Percentiles rank a stretch among this genome's conserved stretches.
Evolutionary conservation across 73 alveolate genomes (phyloP).

Genomic region (Paramecium sexaurelia): DNA sequence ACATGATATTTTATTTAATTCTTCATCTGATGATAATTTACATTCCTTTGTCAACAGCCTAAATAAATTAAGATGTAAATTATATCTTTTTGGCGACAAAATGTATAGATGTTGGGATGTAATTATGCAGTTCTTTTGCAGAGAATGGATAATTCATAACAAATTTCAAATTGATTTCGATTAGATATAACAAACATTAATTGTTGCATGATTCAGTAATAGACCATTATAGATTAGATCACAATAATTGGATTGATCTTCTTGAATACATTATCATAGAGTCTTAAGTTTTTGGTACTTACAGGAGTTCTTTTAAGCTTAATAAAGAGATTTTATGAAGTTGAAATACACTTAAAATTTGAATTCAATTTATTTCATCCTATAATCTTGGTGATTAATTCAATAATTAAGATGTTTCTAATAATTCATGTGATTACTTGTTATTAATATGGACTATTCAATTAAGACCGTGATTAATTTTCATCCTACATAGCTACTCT

Average conservation of each 20-base stretch:
- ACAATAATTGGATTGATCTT: background rate
- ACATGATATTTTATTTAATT: background rate
- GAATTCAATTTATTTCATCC: conserved; percentile 25
- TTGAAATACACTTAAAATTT: background rate
- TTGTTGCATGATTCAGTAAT: background rate
- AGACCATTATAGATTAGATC: background rate
- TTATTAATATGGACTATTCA: background rate
- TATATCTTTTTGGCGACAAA: background rate
- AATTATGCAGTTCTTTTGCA: background rate
- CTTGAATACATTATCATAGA: background rate
- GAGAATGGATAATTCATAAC: background rate
- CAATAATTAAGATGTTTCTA: background rate
- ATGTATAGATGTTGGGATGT: background rate
- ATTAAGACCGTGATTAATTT: background rate
- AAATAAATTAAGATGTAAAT: background rate
- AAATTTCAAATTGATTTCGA: background rate
- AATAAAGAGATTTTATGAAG: background rate
- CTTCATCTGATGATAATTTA: background rate
- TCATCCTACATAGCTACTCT: background rate
- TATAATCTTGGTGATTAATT: background rate
- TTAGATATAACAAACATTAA: background rate
- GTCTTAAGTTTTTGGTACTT: background rate
- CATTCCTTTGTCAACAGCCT: background rate
- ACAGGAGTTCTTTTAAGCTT: background rate
- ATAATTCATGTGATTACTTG: conserved; percentile 25